Evolutionary conservation across 305 asterid species (phyloP).

Genomic region (Fraxinus velutina): DNA sequence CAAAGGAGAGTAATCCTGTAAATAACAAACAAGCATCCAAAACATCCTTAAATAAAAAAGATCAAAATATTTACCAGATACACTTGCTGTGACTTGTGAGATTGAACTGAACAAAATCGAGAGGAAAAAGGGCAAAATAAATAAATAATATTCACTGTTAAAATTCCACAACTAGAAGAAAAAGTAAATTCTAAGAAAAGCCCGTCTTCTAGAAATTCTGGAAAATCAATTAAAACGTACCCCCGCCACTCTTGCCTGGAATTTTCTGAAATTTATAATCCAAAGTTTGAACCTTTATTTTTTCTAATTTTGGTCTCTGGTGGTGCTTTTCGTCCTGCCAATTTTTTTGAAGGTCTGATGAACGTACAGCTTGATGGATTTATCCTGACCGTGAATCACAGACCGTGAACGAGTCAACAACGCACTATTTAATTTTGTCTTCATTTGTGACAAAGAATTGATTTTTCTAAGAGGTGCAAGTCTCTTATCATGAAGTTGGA

Average conservation of each 20-base stretch:
- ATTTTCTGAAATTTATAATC: constrained; percentile 26
- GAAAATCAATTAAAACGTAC: constrained; percentile 31
- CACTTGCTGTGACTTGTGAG: background rate
- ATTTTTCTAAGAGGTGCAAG: background rate
- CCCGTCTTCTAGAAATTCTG: constrained; percentile 25
- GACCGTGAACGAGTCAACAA: background rate
- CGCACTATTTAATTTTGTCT: background rate
- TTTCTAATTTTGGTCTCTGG: background rate
- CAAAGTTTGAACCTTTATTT: background rate
- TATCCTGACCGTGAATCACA: constrained; percentile 13
- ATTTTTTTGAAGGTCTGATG: background rate
- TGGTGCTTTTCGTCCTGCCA: background rate
- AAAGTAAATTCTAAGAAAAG: constrained; percentile 24
- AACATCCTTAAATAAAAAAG: background rate
- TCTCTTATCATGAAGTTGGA: background rate
- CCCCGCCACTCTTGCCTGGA: constrained; percentile 21
- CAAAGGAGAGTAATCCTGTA: constrained; percentile 24
- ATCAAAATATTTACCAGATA: constrained; percentile 14
- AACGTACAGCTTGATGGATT: background rate
- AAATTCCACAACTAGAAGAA: constrained; percentile 29
- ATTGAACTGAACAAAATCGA: background rate
- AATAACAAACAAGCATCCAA: constrained; percentile 21
- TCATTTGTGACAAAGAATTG: background rate
- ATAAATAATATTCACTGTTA: constrained; percentile 19
- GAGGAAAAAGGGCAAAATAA: background rate